A percentile compares a stretch with the other conserved stretches of the same genome.
Evolutionary conservation across 768 basidiomycete species (phyloP).

Genomic region (Saitozyma sp.): DNA sequence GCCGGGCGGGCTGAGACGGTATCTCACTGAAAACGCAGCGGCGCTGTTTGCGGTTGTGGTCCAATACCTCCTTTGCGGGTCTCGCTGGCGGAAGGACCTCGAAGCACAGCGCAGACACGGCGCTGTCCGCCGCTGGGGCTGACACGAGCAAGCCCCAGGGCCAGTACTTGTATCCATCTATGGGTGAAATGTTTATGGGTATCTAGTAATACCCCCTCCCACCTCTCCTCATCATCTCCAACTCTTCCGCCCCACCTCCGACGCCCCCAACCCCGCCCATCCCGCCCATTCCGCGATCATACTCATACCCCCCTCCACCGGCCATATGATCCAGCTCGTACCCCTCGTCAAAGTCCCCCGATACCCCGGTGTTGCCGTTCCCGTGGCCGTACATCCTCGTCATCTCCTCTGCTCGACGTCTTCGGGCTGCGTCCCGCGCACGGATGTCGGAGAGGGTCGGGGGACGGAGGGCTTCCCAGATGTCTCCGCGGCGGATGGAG

Average conservation of each 20-base stretch:
- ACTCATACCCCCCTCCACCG: background rate
- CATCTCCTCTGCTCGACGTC: slow-evolving; percentile 7
- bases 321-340: slow-evolving; percentile 33
- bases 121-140: no score
- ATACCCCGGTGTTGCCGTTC: slow-evolving; percentile 2
- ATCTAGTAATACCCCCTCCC: slow-evolving; percentile 15
- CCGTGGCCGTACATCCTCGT: slow-evolving; percentile 1
- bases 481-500: slow-evolving; percentile 34
- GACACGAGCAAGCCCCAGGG: no score
- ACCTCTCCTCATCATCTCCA: slow-evolving; percentile 34
- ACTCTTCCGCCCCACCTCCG: slow-evolving; percentile 25
- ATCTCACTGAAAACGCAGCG: no score
- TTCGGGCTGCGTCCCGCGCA: slow-evolving; percentile 23
- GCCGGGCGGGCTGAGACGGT: no score
- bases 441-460: slow-evolving; percentile 21
- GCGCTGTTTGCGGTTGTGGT: no score
- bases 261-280: slow-evolving; percentile 8
- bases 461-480: slow-evolving; percentile 36
- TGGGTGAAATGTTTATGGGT: no score
- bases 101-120: no score
- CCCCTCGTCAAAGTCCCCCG: slow-evolving; percentile 6
- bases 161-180: no score
- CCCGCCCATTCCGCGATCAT: slow-evolving; percentile 3
- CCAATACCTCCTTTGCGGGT: no score
- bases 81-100: no score